Base-by-base conservation (phyloP, 495 filamentous ascomycete genomes). In the Rhypophila decipiens region DNA sequence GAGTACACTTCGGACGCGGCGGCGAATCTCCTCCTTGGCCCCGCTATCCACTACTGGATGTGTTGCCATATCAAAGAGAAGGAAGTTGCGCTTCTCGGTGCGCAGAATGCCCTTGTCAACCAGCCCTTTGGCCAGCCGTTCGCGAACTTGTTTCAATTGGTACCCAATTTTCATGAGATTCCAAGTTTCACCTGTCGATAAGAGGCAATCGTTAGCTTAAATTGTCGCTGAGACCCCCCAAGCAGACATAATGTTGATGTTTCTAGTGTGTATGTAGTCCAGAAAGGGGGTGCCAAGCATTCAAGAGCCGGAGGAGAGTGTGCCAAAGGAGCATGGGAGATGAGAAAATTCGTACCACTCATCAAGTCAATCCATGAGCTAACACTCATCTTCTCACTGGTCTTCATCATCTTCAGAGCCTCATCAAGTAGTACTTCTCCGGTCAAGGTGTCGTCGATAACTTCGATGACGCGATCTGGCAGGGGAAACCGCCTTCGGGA, bases 131-230 rank as follows among this genome's bases (percentile, higher is more conserved):
- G 88, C 88, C 40, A 97, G 79, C 42, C 93, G 88, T 74, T 98
- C 93, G 59, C 93, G 90, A 42, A 98, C 93, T 75, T 98, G 93
- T 68, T 98, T 98, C 51, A 98, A 78, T 75, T 97, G 93, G 71
- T 98, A 98, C 62, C 93, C 93, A 57, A 98, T 98, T 71, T 98
- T 98, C 93, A 98, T 96, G 45, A 98, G 73, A 58, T 98, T 98
- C 93, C 93, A 98, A 49, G 93, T 98, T 70, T 98, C 93, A 55
- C 93, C 93, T 98, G 58, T 52, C 3, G n/a, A n/a, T n/a, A n/a
- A n/a, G n/a, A n/a, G n/a, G n/a, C n/a, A n/a, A n/a, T n/a, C n/a
- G n/a, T n/a, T n/a, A n/a, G n/a, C n/a, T n/a, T n/a, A n/a, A n/a
- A n/a, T n/a, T n/a, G n/a, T n/a, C n/a, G n/a, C n/a, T n/a, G n/a